A percentile compares a stretch with the other conserved stretches of the same genome.
These are phyloP conservation scores for Coniophora puteana DNA, from an alignment of 1,284 basidiomycete genomes.

Conservation along the genomic window DNA sequence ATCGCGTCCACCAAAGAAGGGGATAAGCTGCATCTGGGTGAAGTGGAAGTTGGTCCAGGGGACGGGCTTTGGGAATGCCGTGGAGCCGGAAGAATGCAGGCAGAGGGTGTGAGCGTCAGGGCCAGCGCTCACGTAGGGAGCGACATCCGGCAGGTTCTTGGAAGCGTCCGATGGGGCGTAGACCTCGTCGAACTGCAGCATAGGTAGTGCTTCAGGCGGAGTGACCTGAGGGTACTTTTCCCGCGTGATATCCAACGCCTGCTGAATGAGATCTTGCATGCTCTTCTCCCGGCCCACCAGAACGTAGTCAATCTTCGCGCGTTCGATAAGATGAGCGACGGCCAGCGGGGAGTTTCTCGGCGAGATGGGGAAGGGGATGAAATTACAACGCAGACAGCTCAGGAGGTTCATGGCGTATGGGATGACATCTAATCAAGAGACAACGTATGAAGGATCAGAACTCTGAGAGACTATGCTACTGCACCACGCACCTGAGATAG, in stretches of 20 bases:
- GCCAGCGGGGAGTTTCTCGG: constrained; percentile 34
- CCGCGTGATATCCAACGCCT: constrained; percentile 8
- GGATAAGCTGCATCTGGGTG: not conserved
- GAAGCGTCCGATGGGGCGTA: no score
- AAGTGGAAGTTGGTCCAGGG: constrained; percentile 14
- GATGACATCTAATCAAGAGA: no score
- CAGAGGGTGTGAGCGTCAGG: no score
- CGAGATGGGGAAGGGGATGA: constrained; percentile 40
- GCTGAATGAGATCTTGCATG: constrained; percentile 17
- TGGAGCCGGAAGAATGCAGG: no score
- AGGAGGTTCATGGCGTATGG: no score
- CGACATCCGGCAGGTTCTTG: not conserved
- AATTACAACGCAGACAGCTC: no score
- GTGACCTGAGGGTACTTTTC: constrained; percentile 1
- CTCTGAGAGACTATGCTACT: no score
- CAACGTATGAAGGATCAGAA: no score
- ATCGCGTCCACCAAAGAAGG: constrained; percentile 2
- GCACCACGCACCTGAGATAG: no score
- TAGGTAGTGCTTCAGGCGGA: not conserved
- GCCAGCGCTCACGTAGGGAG: not conserved
- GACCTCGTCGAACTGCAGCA: not conserved
- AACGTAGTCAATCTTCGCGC: constrained; percentile 22
- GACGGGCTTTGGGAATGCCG: constrained; percentile 20
- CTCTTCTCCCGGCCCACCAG: constrained; percentile 24
- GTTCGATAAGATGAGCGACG: constrained; percentile 30